Evolutionary conservation across 306 rosid species (phyloP).

Genomic region (Coriaria nepalensis): DNA sequence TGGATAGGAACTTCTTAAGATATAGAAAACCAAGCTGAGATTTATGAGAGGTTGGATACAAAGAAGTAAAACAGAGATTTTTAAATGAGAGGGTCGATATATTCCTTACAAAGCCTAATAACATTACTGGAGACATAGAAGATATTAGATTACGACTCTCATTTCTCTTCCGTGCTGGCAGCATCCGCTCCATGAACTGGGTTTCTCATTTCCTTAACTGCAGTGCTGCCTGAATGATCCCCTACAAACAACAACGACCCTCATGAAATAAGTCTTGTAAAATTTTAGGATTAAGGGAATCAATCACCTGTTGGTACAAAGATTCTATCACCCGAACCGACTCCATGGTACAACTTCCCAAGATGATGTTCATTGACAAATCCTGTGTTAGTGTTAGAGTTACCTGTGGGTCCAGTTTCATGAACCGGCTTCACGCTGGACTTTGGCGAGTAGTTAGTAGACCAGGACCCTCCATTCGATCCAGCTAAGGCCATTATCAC

Average conservation of each 20-base stretch:
- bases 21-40: too few species aligned
- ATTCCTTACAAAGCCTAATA: background rate
- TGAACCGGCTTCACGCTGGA: conserved; percentile 30
- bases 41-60: too few species aligned
- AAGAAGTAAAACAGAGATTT: background rate
- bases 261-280: background rate
- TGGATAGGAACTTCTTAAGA: too few species aligned
- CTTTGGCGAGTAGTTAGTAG: conserved; percentile 67
- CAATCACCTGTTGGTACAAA: conserved; percentile 39
- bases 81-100: background rate
- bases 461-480: conserved; percentile 97
- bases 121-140: background rate
- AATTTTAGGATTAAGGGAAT: background rate
- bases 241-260: conserved; percentile 31
- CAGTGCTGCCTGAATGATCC: conserved; percentile 41
- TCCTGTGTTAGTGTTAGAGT: conserved; percentile 21
- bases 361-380: conserved; percentile 32
- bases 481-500: conserved; percentile 96
- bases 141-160: conserved; percentile 29
- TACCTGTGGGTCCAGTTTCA: conserved; percentile 31
- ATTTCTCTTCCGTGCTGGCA: conserved; percentile 46
- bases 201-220: conserved; percentile 46
- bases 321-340: conserved; percentile 34
- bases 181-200: conserved; percentile 41
- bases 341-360: conserved; percentile 38